Percentiles rank a stretch among this genome's conserved stretches.
These are phyloP conservation scores for Plicaturopsis crispa DNA, from an alignment of 768 basidiomycete genomes.

Conservation along the genomic window DNA sequence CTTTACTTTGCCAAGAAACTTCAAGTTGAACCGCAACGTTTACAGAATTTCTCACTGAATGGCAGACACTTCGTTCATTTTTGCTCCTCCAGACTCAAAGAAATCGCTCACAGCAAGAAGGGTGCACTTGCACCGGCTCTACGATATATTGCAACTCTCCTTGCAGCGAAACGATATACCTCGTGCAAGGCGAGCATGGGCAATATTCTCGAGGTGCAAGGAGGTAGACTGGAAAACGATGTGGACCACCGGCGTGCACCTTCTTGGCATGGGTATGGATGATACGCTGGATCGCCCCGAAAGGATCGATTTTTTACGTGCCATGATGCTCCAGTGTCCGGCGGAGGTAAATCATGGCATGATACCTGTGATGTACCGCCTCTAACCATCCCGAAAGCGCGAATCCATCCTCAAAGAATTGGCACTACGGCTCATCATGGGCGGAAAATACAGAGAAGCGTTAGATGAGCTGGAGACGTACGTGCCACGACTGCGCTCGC, in stretches of 20 bases:
- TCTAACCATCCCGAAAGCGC: no score
- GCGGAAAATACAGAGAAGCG: slow-evolving; percentile 56
- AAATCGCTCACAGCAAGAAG: slow-evolving; percentile 48
- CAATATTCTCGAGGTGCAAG: slow-evolving; percentile 67
- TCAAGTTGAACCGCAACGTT: no score
- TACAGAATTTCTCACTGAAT: no score
- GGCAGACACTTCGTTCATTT: no score
- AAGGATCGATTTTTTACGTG: slow-evolving; percentile 52
- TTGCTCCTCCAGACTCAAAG: slow-evolving; percentile 47
- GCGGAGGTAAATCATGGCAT: slow-evolving; percentile 59
- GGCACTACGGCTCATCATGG: slow-evolving; percentile 54
- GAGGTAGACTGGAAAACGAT: slow-evolving; percentile 69
- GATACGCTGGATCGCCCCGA: slow-evolving; percentile 21
- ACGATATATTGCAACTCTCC: slow-evolving; percentile 66
- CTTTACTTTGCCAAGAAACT: no score
- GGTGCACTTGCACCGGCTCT: slow-evolving; percentile 66
- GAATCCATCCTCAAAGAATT: slow-evolving; percentile 73
- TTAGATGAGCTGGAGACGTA: slow-evolving; percentile 85
- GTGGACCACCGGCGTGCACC: slow-evolving; percentile 61
- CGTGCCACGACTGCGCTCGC: slow-evolving; percentile 13
- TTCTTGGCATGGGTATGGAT: slow-evolving; percentile 33
- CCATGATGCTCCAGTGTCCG: slow-evolving; percentile 64
- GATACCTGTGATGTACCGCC: no score
- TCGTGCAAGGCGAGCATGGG: slow-evolving; percentile 66
- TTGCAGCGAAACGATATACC: slow-evolving; percentile 58